Base-by-base conservation (phyloP, 2,329 filamentous ascomycete species). In the Neodidymelliopsis sp. region DNA sequence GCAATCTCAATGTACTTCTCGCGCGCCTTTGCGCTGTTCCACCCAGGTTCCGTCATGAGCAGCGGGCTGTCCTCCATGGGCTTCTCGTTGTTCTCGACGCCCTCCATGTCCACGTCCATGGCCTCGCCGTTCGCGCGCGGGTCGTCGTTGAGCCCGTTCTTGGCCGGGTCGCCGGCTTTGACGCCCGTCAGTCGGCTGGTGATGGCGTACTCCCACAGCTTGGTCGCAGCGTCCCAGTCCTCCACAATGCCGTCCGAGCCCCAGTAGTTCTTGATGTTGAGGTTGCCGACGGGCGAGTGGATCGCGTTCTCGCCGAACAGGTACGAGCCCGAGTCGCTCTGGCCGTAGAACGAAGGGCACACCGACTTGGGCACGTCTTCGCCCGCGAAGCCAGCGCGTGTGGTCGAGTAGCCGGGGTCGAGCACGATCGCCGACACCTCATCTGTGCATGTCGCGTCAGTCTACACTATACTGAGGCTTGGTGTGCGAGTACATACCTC, bases 361-460 rank as follows among this genome's bases (percentile, higher is more conserved):
- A 97, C 86, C 22, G 90, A 91, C 79, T 97, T 97, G 62, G 94
- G 94, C 0, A 91, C 88, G 76, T 99, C 94, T 83, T 99, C 95
- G 69, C 95, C 94, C 10, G 95, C 95, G 69, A 97, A 99, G 49
- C 94, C 94, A 52, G 92, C 94, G 75, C 95, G 91, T 29, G 90
- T 92, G 62, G 86, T 88, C 69, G 89, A 90, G 77, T 91, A 97
- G 54, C 95, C 94, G 3, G 94, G 90, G 71, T 99, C 94, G 69
- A 99, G 90, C 27, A 99, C 90, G 62, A 99, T 89, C 41, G 95
- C 95, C 25, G 92, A 95, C 59, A 99, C 92, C 79, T 99, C 94
- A 80, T 99, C 94, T 96, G 37, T 23, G 22, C 3, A 19, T 2
- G 11, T 11, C 7, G 4, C n/a, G 65, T 62, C 33, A 65, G 57